Base-by-base conservation (phyloP, 2,329 filamentous ascomycete species). In the Pseudogymnoascus verrucosus region DNA sequence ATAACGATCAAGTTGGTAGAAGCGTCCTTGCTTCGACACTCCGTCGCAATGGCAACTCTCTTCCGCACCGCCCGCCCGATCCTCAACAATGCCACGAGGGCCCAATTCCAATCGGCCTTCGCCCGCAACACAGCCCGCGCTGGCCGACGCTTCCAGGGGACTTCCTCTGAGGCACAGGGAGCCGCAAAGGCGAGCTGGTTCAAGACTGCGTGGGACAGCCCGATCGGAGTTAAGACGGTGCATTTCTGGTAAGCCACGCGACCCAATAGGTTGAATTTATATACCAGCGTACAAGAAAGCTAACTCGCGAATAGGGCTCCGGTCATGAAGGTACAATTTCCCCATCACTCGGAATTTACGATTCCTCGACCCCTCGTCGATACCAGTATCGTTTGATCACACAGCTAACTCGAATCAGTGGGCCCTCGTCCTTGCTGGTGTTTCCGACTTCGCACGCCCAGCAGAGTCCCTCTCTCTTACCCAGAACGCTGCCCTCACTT, bases 401-500 rank as follows among this genome's bases (percentile, higher is more conserved):
- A 39, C 31, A 62, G 12, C 57, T 68, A 62, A 67, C 36, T 61
- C 36, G 61, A 51, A 54, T 72, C 67, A 93, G 89, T 99, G 95
- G 95, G 86, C 85, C 71, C 83, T 99, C 73, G 95, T 98, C 76
- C 80, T 98, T 69, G 91, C 95, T 70, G 95, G 95, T 74, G 84
- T 96, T 74, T 88, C 91, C 71, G 95, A 99, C 80, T 90, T 99
- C 76, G 84, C 88, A 67, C 92, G 95, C 70, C 95, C 95, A 34
- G 91, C 90, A 67, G 90, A 96, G 77, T 91, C 92, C 77, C 90
- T 99, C 70, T 97, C 93, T 42, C 81, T 97, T 67, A 95, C 90
- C 31, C 93, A 97, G 79, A 99, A 98, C 80, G 82, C 82, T 61
- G 93, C 95, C 65, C 84, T 99, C 70, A 95, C 91, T 74, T 87